Conservation (phyloP, 257 asterid genomes). For the Solanum pinnatisectum region DNA sequence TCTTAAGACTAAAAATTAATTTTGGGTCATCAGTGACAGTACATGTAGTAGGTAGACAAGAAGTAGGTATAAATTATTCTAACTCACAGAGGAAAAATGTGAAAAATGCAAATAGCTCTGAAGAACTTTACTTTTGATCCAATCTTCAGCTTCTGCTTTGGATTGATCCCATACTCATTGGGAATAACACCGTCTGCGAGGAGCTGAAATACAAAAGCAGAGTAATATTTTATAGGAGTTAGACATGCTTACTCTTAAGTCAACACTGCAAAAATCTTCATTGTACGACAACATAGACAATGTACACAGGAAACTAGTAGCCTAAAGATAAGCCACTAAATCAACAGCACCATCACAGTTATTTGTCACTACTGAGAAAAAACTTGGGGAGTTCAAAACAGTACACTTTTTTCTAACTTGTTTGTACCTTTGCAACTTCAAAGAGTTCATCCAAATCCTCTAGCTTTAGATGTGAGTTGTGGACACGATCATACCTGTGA, state of each 20-base stretch:
- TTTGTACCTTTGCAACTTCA: constrained; percentile 78
- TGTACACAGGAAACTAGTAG: not conserved
- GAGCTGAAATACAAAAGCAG: constrained; percentile 32
- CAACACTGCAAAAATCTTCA: not conserved
- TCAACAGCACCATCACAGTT: not conserved
- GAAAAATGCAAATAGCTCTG: not conserved
- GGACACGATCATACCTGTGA: constrained; percentile 77
- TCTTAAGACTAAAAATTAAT: not conserved
- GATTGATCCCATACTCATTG: constrained; percentile 83
- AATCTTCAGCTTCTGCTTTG: constrained; percentile 69
- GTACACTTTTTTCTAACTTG: not conserved
- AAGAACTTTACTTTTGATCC: constrained; percentile 65
- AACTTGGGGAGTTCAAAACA: not conserved
- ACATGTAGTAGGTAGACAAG: not conserved
- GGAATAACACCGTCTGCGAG: constrained; percentile 92
- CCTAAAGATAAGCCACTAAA: not conserved
- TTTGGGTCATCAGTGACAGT: not conserved
- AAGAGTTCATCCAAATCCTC: constrained; percentile 78
- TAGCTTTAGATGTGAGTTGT: constrained; percentile 71
- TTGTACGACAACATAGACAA: not conserved
- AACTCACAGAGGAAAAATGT: not conserved
- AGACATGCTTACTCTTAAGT: not conserved
- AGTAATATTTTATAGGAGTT: not conserved
- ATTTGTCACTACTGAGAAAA: not conserved
- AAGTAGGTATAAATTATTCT: not conserved